phyloP scores from a whole-genome alignment of 164 flowering plant genomes.

The Malania oleifera region DNA sequence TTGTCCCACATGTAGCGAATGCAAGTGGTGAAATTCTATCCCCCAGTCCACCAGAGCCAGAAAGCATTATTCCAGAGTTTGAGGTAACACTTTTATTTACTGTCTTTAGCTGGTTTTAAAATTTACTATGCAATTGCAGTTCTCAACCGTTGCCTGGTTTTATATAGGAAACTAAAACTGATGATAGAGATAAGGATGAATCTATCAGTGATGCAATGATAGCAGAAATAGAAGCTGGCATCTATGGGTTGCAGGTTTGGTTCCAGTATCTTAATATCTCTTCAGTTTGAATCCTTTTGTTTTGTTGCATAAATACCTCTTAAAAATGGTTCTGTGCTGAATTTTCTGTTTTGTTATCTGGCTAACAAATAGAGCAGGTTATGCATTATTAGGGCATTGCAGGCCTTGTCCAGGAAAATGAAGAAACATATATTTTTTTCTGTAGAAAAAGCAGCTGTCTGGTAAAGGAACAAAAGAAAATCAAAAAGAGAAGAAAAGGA shows the following conservation, averaged over 20 bases:
- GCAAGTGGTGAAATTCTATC: conserved; percentile 12
- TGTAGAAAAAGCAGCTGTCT: too few species aligned
- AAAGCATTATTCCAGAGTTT: conserved; percentile 15
- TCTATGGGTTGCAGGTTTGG: conserved; percentile 52
- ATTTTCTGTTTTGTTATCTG: too few species aligned
- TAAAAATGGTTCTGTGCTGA: too few species aligned
- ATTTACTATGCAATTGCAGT: neutral
- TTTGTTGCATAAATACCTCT: too few species aligned
- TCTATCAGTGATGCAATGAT: conserved; percentile 41
- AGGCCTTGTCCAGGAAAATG: too few species aligned
- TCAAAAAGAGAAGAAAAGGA: too few species aligned
- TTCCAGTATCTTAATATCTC: neutral
- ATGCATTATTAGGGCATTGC: too few species aligned
- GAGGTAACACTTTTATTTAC: conserved; percentile 16
- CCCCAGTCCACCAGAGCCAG: conserved; percentile 15
- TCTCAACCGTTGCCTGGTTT: neutral
- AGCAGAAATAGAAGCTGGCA: conserved; percentile 57
- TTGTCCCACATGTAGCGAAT: conserved; percentile 13
- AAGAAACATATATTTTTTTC: too few species aligned
- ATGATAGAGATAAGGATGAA: conserved; percentile 21
- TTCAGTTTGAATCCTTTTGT: too few species aligned
- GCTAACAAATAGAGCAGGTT: too few species aligned
- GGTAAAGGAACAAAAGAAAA: too few species aligned
- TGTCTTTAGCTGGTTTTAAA: neutral
- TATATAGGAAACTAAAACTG: conserved; percentile 19